Evolutionary conservation across 495 filamentous ascomycete genomes (phyloP), one percentile per base, ranked within the genome.

Genomic region (Talaromyces trachyspermus): DNA sequence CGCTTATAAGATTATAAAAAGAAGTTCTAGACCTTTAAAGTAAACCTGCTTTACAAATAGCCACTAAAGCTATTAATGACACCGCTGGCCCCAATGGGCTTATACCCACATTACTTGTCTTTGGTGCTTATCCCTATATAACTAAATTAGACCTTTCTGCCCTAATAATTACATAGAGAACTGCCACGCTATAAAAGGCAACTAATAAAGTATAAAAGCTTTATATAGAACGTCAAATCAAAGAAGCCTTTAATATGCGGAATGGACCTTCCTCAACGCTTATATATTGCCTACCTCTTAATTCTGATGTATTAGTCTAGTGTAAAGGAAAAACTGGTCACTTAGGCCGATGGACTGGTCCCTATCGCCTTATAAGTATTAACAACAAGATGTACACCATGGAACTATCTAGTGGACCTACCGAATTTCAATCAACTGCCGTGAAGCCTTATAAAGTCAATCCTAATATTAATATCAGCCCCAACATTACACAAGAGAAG

Each of bases 41-140:
- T n/a, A 43, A 41, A 3, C 30, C 44, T n/a, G 12, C 22, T 11
- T 10, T 60, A n/a, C 45, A 60, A 38, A 60, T 60, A 39, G 50
- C 58, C 4, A 43, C 55, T 19, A 61, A 61, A 33, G 54, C 52
- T 12, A 18, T 45, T 29, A 45, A 45, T 32, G 22, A 45, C 19
- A 45, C 22, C 18, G 20, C n/a, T n/a, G 23, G 54, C 12, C 51
- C 48, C 12, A 25, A 55, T 30, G 38, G 57, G 14, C 22, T 54
- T 6, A 42, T 59, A 7, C 23, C 42, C 18, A 44, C 23, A n/a
- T 24, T 29, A 11, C 23, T 44, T 30, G 23, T 44, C 24, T 57
- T 54, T 25, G 48, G 56, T 5, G 51, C 44, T 0, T 59, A 57
- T 30, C 54, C 44, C n/a, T 27, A 49, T 32, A 52, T 55, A 14